phyloP scores from a whole-genome alignment of 2,329 filamentous ascomycete genomes.

The Xylaria sp. region DNA sequence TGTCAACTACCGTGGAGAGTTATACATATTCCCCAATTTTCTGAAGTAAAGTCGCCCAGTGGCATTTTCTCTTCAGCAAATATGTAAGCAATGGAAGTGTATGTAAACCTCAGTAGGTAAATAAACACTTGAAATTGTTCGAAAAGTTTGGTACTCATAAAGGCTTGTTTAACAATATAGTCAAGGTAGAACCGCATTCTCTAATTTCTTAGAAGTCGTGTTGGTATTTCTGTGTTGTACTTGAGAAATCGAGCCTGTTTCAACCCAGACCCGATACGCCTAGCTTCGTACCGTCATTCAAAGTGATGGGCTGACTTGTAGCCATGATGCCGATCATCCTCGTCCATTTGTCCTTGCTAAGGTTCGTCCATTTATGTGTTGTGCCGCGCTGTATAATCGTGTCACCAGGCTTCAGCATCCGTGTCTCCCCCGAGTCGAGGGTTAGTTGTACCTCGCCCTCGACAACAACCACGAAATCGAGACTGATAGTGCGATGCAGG shows the following conservation, averaged over 20 bases:
- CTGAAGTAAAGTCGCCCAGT: no score
- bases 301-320: conserved; percentile 3
- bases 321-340: conserved; percentile 1
- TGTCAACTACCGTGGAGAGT: no score
- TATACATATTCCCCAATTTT: no score
- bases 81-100: no score
- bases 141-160: neutral
- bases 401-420: conserved; percentile 28
- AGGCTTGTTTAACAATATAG: neutral
- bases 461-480: conserved; percentile 32
- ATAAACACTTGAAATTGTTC: neutral
- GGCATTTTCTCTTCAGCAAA: no score
- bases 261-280: conserved; percentile 7
- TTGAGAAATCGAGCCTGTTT: neutral
- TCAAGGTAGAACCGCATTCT: neutral
- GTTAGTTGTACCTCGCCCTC: conserved; percentile 33
- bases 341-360: conserved; percentile 13
- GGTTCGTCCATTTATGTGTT: conserved; percentile 4
- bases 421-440: conserved; percentile 32
- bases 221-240: neutral
- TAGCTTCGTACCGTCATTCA: conserved; percentile 11
- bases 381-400: conserved; percentile 10
- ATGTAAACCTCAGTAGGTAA: no score
- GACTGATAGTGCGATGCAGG: conserved; percentile 31
- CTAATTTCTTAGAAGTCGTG: neutral